Percentiles rank a stretch among this genome's conserved stretches.
Conservation (phyloP, 139 green algal species). For the Coelastrella sp. region DNA sequence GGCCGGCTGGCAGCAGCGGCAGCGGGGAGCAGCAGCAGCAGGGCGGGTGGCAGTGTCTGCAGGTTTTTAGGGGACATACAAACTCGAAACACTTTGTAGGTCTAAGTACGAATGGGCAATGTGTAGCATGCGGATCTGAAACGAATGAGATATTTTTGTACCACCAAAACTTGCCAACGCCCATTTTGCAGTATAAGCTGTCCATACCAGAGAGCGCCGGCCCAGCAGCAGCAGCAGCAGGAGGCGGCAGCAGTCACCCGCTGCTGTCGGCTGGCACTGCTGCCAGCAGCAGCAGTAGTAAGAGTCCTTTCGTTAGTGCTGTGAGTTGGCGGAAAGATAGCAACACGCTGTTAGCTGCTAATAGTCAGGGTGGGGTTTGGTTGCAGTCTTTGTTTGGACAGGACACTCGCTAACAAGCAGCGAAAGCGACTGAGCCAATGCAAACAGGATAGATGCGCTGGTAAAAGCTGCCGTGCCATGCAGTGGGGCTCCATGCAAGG, state of each 20-base stretch:
- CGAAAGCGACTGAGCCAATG: no score
- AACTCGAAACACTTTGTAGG: constrained; percentile 99
- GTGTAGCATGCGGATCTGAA: constrained; percentile 91
- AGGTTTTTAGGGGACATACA: constrained; percentile 82
- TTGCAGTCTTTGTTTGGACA: constrained; percentile 49
- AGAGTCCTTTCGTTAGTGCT: constrained; percentile 58
- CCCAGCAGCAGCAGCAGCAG: background rate
- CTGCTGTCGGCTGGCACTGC: background rate
- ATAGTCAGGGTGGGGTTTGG: constrained; percentile 59
- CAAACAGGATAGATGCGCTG: no score
- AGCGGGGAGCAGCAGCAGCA: constrained; percentile 6
- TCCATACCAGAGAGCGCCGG: background rate
- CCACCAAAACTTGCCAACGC: constrained; percentile 44
- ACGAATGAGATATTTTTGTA: constrained; percentile 70
- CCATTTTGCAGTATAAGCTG: constrained; percentile 34
- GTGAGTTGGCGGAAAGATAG: constrained; percentile 57
- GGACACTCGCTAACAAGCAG: background rate
- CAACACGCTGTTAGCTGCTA: constrained; percentile 60
- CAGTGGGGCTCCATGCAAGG: no score
- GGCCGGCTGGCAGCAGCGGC: background rate
- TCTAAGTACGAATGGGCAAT: constrained; percentile 78
- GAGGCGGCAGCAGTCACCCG: background rate
- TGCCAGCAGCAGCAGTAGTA: constrained; percentile 7
- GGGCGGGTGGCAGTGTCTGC: constrained; percentile 32
- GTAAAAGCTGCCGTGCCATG: no score